These are phyloP conservation scores for Naegleria gruberi DNA, from an alignment of 208 protist genomes.

Conservation along the genomic window DNA sequence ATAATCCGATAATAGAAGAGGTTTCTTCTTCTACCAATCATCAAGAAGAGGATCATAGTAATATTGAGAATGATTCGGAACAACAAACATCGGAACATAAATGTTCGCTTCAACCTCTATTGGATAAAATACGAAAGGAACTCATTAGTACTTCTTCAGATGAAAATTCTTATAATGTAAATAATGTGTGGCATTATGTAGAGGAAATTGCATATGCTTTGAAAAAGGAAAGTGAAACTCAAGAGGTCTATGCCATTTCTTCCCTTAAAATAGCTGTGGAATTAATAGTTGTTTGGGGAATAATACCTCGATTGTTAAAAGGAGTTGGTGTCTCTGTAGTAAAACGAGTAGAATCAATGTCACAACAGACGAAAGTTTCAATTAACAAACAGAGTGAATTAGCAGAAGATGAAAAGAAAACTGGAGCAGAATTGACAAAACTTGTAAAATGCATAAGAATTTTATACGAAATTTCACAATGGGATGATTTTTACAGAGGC, in stretches of 20 bases:
- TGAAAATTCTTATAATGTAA: background rate
- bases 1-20: no score
- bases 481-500: background rate
- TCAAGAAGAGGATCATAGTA: no score
- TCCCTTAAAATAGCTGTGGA: background rate
- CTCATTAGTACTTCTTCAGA: background rate
- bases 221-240: background rate
- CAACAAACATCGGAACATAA: background rate
- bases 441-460: background rate
- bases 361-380: background rate
- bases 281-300: constrained; percentile 18
- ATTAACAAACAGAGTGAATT: background rate
- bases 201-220: background rate
- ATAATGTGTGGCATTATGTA: background rate
- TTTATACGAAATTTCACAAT: background rate
- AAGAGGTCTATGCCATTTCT: background rate
- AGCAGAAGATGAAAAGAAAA: background rate
- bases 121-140: background rate
- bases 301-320: constrained; percentile 2
- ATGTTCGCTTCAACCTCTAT: background rate
- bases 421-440: background rate
- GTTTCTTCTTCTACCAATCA: no score
- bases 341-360: background rate
- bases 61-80: no score
- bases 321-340: background rate